Evolutionary conservation across 2,329 filamentous ascomycete species (phyloP), one percentile per base, ranked within the genome.

Genomic region (Monosporascus sp.): DNA sequence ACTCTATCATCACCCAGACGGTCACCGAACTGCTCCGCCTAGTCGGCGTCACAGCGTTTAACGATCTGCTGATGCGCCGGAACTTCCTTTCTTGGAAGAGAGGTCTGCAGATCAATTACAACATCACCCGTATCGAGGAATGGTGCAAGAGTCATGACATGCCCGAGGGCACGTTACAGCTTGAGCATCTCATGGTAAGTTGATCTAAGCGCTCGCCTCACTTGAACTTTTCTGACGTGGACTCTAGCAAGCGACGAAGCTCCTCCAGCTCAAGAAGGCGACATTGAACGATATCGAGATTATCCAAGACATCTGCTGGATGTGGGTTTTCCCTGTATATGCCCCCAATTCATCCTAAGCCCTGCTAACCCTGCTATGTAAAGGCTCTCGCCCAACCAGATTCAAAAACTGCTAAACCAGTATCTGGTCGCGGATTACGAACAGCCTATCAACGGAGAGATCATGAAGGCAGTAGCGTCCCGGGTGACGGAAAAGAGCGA

Each of bases 71-170:
- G 62, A 97, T 99, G 92, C 86, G 94, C 65, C 85, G 94, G 64
- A 97, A 97, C 74, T 99, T 99, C 82, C 82, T 99, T 54, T 97
- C 92, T 0, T 99, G 94, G 94, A 99, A 99, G 80, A 91, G 94
- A 72, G 94, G 94, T 64, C 83, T 99, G 52, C 94, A 99, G 73
- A 99, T 99, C 77, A 99, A 99, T 77, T 99, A 99, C 80, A 99
- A 99, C 76, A 99, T 99, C 71, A 99, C 94, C 24, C 85, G 94
- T 54, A 99, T 99, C 59, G 94, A 99, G 72, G 94, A 99, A 74
- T 99, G 94, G 94, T 99, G 94, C 77, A 99, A 99, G 84, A 96
- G 92, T 68, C 95, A 99, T 71, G 94, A 97, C 64, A 97, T 99
- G 93, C 94, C 94, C 1, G 93, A 99, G 73, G 94, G 94, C 52